These are phyloP conservation scores for Ogataea wickerhamii DNA, from an alignment of 805 yeast genomes.

Conservation along the genomic window DNA sequence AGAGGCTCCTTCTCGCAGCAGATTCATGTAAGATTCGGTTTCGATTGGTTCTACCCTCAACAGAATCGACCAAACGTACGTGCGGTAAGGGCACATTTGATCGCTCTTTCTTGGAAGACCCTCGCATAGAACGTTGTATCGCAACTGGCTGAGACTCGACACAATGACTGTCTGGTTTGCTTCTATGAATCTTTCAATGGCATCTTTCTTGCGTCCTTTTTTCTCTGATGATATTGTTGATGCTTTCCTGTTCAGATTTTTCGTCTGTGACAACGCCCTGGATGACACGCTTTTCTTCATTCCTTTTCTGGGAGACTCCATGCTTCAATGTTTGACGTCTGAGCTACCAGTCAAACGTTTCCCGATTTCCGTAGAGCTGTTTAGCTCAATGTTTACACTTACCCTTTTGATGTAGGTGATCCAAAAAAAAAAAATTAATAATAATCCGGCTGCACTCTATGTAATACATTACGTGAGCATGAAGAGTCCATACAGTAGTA, in stretches of 20 bases:
- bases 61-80: conserved; percentile 78
- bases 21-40: conserved; percentile 50
- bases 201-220: conserved; percentile 46
- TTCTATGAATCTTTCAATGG: conserved; percentile 48
- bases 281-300: background rate
- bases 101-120: conserved; percentile 33
- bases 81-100: conserved; percentile 61
- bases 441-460: no score
- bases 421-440: background rate
- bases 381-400: background rate
- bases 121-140: conserved; percentile 49
- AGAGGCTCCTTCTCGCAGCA: conserved; percentile 56
- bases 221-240: conserved; percentile 18
- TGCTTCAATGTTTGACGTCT: no score
- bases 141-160: conserved; percentile 49
- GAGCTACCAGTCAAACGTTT: no score
- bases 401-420: background rate
- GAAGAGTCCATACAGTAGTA: no score
- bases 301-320: background rate
- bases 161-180: conserved; percentile 43
- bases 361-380: background rate
- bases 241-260: conserved; percentile 16
- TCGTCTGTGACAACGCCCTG: background rate
- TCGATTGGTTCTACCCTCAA: conserved; percentile 58
- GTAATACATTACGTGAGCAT: no score